These are phyloP conservation scores for Histomonas meleagridis DNA, from an alignment of 208 protist genomes.

Conservation along the genomic window DNA sequence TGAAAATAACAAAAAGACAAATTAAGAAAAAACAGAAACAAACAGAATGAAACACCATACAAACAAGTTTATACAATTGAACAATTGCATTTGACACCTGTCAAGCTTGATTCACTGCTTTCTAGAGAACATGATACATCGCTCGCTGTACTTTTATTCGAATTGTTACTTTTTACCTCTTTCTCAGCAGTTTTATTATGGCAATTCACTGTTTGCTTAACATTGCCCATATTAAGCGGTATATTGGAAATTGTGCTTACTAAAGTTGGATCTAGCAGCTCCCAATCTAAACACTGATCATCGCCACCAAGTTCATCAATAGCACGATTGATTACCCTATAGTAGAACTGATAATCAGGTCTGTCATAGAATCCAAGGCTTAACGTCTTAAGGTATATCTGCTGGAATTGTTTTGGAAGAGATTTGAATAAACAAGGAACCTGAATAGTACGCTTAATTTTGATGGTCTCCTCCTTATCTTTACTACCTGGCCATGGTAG, in stretches of 20 bases:
- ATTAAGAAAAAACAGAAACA: no score
- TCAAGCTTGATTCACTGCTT: no score
- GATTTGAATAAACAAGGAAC: background rate
- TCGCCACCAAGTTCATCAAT: background rate
- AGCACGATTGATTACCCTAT: background rate
- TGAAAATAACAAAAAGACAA: no score
- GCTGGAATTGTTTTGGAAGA: background rate
- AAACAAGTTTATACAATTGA: no score
- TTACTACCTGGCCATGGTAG: background rate
- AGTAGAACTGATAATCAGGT: background rate
- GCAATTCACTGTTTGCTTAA: no score
- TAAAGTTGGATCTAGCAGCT: background rate
- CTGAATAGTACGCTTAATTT: background rate
- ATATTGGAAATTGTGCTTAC: background rate
- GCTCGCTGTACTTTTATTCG: no score
- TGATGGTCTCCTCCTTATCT: background rate
- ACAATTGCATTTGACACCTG: no score
- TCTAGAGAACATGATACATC: no score
- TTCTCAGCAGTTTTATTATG: no score
- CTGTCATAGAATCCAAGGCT: background rate
- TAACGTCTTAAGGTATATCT: background rate
- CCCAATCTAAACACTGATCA: background rate
- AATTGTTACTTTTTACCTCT: no score
- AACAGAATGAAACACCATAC: no score
- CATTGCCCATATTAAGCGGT: no score